phyloP scores from a whole-genome alignment of 2,329 filamentous ascomycete species.

The Talaromyces sp. region DNA sequence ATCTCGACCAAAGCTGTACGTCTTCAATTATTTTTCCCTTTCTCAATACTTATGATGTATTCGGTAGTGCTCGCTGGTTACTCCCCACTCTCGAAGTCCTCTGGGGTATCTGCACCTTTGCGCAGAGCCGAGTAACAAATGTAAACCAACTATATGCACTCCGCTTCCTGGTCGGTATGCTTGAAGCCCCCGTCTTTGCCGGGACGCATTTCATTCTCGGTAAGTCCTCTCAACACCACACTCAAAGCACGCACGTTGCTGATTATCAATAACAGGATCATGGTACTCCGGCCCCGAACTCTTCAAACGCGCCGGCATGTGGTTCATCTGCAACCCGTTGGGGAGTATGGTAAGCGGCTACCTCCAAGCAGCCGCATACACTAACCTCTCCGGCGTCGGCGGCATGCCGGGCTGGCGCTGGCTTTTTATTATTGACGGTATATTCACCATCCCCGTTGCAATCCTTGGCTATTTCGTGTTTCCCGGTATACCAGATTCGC shows the following conservation, averaged over 20 bases:
- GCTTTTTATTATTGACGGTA: slow-evolving; percentile 58
- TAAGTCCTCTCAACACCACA: slow-evolving; percentile 10
- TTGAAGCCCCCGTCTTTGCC: slow-evolving; percentile 22
- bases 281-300: slow-evolving; percentile 47
- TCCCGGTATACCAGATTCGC: slow-evolving; percentile 41
- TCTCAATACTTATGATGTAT: neutral
- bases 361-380: slow-evolving; percentile 54
- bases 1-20: slow-evolving; percentile 29
- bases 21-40: neutral
- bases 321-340: slow-evolving; percentile 43
- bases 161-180: slow-evolving; percentile 33
- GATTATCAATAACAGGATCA: slow-evolving; percentile 22
- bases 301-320: slow-evolving; percentile 55
- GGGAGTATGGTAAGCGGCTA: slow-evolving; percentile 40
- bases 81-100: slow-evolving; percentile 24
- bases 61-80: neutral
- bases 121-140: slow-evolving; percentile 31
- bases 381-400: slow-evolving; percentile 48
- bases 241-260: neutral
- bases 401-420: slow-evolving; percentile 53
- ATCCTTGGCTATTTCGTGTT: slow-evolving; percentile 52
- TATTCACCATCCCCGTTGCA: slow-evolving; percentile 54
- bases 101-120: slow-evolving; percentile 36
- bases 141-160: slow-evolving; percentile 33
- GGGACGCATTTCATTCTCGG: slow-evolving; percentile 34